Conservation (phyloP, 179 eudicot species). For the Actinidia chinensis region DNA sequence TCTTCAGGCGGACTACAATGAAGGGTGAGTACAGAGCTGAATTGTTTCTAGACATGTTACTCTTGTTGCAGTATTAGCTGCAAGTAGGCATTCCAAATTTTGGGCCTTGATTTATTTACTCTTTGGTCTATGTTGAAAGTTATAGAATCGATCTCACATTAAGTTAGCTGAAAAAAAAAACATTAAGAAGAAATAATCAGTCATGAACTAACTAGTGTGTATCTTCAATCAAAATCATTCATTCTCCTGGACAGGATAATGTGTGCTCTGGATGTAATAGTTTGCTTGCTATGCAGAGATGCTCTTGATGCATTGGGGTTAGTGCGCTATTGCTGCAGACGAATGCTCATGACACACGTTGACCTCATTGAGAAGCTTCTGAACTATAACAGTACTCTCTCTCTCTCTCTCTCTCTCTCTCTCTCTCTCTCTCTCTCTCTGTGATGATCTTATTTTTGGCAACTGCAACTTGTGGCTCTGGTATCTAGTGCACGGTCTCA, state of each 20-base stretch:
- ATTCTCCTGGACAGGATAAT: background rate
- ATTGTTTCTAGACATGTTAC: background rate
- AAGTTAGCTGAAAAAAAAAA: background rate
- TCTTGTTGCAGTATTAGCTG: no score
- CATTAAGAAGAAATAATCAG: background rate
- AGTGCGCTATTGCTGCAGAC: conserved; percentile 89
- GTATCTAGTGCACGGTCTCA: no score
- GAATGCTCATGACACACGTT: conserved; percentile 98
- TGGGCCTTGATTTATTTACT: background rate
- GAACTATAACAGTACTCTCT: conserved; percentile 71
- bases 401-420: conserved; percentile 17
- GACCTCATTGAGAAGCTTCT: conserved; percentile 97
- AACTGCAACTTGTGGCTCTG: no score
- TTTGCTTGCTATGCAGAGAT: conserved; percentile 51
- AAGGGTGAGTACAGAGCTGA: conserved; percentile 51
- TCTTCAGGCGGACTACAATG: conserved; percentile 81
- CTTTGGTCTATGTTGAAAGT: background rate
- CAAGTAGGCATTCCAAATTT: background rate
- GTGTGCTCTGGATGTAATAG: background rate
- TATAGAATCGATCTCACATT: background rate
- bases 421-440: no score
- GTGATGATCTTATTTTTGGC: no score
- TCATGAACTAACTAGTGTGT: background rate
- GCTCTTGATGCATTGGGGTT: conserved; percentile 84
- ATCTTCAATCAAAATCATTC: background rate